Conservation (phyloP, 2,329 filamentous ascomycete species). For the Monosporascus sp. region DNA sequence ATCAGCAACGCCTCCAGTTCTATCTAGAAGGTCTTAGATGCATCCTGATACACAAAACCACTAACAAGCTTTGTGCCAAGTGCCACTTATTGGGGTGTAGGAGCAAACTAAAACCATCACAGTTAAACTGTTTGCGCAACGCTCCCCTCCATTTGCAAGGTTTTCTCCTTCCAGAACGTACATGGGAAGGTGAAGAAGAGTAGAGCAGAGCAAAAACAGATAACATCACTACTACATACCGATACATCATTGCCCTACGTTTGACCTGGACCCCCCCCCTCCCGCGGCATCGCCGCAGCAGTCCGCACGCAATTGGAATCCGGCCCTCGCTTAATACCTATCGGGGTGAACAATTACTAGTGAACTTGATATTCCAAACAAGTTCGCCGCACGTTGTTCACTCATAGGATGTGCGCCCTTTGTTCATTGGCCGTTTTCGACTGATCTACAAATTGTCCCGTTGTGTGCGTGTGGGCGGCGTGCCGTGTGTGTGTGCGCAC, state of each 20-base stretch:
- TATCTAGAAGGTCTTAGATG: no score
- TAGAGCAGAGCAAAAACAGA: neutral
- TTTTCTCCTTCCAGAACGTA: neutral
- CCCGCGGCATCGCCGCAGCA: no score
- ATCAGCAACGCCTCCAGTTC: no score
- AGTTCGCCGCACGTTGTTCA: neutral
- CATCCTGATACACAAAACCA: neutral
- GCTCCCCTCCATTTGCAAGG: neutral
- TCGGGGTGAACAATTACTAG: neutral
- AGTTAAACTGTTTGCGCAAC: neutral
- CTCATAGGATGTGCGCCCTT: neutral
- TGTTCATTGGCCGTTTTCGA: neutral
- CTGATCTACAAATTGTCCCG: neutral
- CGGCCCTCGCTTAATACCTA: neutral
- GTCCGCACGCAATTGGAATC: neutral
- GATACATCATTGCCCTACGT: neutral
- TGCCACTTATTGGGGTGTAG: neutral
- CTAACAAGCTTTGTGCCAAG: neutral
- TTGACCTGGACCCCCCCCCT: no score
- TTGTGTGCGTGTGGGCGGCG: constrained; percentile 7
- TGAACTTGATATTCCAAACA: neutral
- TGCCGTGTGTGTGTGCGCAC: neutral
- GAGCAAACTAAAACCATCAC: neutral
- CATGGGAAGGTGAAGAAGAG: neutral
- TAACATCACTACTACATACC: neutral